These are phyloP conservation scores for Dendrobium nobile DNA, from an alignment of 106 monocot species.

Conservation along the genomic window DNA sequence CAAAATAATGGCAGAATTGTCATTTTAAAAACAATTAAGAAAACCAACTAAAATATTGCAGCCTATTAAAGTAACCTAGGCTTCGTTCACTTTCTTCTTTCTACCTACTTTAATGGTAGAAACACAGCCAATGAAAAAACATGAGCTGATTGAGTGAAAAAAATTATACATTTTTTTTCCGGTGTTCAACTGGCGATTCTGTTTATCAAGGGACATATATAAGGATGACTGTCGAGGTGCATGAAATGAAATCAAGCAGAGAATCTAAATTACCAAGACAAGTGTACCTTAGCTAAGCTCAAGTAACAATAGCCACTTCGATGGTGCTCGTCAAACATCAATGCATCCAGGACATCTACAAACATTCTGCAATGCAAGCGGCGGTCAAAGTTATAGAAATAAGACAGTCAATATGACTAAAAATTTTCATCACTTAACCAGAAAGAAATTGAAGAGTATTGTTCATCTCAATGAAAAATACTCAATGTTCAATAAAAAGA, in stretches of 20 bases:
- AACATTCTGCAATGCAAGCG: slow-evolving; percentile 72
- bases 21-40: too few relatives aligned
- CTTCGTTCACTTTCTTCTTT: too few relatives aligned
- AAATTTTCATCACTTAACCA: background rate
- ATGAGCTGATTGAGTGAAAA: too few relatives aligned
- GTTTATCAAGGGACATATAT: too few relatives aligned
- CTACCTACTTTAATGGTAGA: too few relatives aligned
- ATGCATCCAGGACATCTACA: slow-evolving; percentile 80
- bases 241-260: background rate
- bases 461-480: background rate
- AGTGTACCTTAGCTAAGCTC: slow-evolving; percentile 65
- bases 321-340: slow-evolving; percentile 79
- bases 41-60: too few relatives aligned
- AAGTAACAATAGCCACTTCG: slow-evolving; percentile 66
- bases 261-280: background rate
- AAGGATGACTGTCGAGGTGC: too few relatives aligned
- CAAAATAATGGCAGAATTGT: too few relatives aligned
- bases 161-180: too few relatives aligned
- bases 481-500: background rate
- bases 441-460: background rate
- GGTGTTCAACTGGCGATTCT: too few relatives aligned
- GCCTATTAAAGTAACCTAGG: too few relatives aligned
- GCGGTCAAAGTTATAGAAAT: background rate
- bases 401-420: background rate
- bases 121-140: too few relatives aligned